Evolutionary conservation across 2,329 filamentous ascomycete genomes (phyloP).

Genomic region (Ophiocordyceps robertsii): DNA sequence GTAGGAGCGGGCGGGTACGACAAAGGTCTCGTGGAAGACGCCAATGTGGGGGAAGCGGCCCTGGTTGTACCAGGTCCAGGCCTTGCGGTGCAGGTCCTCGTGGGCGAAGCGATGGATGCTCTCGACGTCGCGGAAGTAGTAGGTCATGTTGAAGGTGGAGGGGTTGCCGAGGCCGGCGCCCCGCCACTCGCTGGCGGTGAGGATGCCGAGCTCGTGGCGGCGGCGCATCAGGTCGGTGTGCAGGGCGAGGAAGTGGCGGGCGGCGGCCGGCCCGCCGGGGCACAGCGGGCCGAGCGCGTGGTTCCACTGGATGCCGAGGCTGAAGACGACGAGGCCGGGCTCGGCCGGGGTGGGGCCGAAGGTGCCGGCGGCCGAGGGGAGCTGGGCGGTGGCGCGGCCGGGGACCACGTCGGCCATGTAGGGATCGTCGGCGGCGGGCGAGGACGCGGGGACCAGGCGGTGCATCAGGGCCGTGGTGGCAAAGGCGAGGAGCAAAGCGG

Average conservation of each 20-base stretch:
- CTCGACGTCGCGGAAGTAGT: conserved; percentile 37
- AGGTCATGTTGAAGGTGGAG: conserved; percentile 28
- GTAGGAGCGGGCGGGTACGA: conserved; percentile 27
- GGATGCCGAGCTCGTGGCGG: conserved; percentile 30
- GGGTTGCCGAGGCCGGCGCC: conserved; percentile 21
- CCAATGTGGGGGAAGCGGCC: conserved; percentile 25
- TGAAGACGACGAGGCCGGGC: conserved; percentile 25
- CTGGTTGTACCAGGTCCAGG: conserved; percentile 35
- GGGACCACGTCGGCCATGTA: conserved; percentile 14
- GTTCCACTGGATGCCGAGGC: conserved; percentile 30
- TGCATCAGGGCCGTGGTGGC: conserved; percentile 16
- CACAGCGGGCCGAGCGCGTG: conserved; percentile 34
- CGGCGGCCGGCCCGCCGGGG: conserved; percentile 27
- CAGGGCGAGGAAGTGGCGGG: conserved; percentile 24
- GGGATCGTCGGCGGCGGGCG: not conserved
- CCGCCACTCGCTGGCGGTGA: conserved; percentile 28
- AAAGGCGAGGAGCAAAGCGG: conserved; percentile 15
- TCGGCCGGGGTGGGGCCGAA: conserved; percentile 15
- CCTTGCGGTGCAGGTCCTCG: conserved; percentile 29
- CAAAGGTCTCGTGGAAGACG: conserved; percentile 42
- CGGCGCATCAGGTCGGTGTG: conserved; percentile 17
- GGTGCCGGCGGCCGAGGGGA: conserved; percentile 13
- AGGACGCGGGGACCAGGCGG: conserved; percentile 2
- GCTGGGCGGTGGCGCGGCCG: conserved; percentile 19
- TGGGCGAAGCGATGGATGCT: conserved; percentile 39